Evolutionary conservation across 306 rosid genomes (phyloP).

Genomic region (Quercus suber): DNA sequence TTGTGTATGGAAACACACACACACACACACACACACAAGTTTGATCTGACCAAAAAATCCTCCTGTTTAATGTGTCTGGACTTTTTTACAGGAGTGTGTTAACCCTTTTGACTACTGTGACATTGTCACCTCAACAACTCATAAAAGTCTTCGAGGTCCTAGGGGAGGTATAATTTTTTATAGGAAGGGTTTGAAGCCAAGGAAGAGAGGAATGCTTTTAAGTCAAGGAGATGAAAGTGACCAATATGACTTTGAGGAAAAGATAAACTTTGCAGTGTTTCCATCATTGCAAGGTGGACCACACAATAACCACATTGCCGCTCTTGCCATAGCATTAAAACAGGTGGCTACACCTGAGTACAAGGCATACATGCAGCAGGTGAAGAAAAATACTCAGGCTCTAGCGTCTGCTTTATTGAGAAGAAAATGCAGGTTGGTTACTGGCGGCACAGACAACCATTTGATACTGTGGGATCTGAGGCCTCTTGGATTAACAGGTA

Average conservation of each 20-base stretch:
- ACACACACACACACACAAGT: background rate
- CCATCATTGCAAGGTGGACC: conserved; percentile 99
- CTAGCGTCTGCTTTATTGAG: conserved; percentile 75
- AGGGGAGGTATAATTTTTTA: conserved; percentile 97
- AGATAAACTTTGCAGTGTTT: conserved; percentile 85
- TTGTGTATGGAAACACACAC: background rate
- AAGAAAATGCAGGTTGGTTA: conserved; percentile 75
- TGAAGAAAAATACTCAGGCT: conserved; percentile 91
- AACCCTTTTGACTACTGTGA: conserved; percentile 96
- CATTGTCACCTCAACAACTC: conserved; percentile 94
- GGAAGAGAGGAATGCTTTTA: conserved; percentile 67
- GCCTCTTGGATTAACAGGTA: conserved; percentile 87
- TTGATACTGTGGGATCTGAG: conserved; percentile 94
- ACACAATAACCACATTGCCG: conserved; percentile 95
- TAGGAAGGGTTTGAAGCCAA: conserved; percentile 80
- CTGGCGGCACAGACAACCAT: conserved; percentile 97
- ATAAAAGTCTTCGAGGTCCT: conserved; percentile 98
- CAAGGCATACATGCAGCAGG: conserved; percentile 91
- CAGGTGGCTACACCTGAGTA: conserved; percentile 85
- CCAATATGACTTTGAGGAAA: conserved; percentile 86
- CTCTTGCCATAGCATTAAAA: conserved; percentile 92
- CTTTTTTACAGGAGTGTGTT: conserved; percentile 60
- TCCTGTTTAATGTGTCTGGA: background rate
- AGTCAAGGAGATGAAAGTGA: conserved; percentile 68
- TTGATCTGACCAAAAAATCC: conserved; percentile 6